phyloP scores from a whole-genome alignment of 2,329 filamentous ascomycete genomes.

The Corniculantispora saksenae region DNA sequence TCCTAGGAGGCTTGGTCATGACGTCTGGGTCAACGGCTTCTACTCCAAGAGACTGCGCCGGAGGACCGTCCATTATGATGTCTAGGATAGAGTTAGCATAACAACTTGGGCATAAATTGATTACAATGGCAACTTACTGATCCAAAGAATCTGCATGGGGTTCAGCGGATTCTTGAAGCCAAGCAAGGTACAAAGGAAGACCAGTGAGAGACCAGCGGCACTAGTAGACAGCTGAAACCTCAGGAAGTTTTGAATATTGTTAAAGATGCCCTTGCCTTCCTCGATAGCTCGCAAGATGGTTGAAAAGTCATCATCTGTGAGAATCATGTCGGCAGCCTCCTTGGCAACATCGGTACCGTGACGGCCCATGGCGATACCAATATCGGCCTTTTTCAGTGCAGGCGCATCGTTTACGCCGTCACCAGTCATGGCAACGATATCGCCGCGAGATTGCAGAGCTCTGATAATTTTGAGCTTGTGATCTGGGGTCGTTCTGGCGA shows the following conservation, averaged over 20 bases:
- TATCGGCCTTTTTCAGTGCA: slow-evolving; percentile 94
- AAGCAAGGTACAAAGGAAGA: slow-evolving; percentile 87
- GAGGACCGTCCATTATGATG: slow-evolving; percentile 98
- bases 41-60: slow-evolving; percentile 93
- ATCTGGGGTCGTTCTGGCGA: slow-evolving; percentile 92
- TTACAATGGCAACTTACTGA: slow-evolving; percentile 69
- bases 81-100: slow-evolving; percentile 53
- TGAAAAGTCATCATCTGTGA: slow-evolving; percentile 86
- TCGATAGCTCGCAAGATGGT: slow-evolving; percentile 95
- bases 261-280: slow-evolving; percentile 98
- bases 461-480: slow-evolving; percentile 97
- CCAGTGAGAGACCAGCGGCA: slow-evolving; percentile 86
- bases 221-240: slow-evolving; percentile 98
- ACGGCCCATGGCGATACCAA: slow-evolving; percentile 95
- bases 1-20: slow-evolving; percentile 84
- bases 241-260: slow-evolving; percentile 99
- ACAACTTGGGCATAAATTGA: neutral
- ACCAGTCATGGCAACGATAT: slow-evolving; percentile 98
- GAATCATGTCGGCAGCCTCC: slow-evolving; percentile 90
- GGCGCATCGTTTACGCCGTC: slow-evolving; percentile 98
- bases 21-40: slow-evolving; percentile 93
- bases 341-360: slow-evolving; percentile 97
- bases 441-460: slow-evolving; percentile 86
- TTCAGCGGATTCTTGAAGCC: slow-evolving; percentile 96
- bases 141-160: slow-evolving; percentile 99